Evolutionary conservation across 2,329 filamentous ascomycete genomes (phyloP).

Genomic region (Coleophoma crateriformis): DNA sequence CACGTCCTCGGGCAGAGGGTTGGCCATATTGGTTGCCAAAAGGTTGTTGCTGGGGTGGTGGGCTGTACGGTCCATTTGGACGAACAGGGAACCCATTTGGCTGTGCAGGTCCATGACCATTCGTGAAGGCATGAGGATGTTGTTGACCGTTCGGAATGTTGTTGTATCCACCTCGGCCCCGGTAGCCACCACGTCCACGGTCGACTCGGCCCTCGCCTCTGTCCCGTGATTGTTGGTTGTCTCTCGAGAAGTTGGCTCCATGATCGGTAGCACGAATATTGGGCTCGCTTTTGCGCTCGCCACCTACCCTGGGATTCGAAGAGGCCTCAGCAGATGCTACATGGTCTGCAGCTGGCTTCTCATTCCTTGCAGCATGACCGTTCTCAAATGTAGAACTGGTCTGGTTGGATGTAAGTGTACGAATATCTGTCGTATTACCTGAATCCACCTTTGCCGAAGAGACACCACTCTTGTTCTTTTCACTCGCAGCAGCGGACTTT

Average conservation of each 20-base stretch:
- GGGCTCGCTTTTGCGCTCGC: constrained; percentile 25
- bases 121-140: constrained; percentile 29
- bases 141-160: constrained; percentile 26
- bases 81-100: constrained; percentile 21
- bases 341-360: constrained; percentile 16
- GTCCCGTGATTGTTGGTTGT: constrained; percentile 23
- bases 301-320: constrained; percentile 13
- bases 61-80: constrained; percentile 26
- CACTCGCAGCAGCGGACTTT: constrained; percentile 14
- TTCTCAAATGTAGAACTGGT: constrained; percentile 20
- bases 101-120: constrained; percentile 28
- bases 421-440: constrained; percentile 18
- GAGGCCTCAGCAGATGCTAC: constrained; percentile 16
- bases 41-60: constrained; percentile 30
- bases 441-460: constrained; percentile 16
- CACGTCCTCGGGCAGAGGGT: constrained; percentile 34
- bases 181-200: constrained; percentile 37
- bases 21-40: constrained; percentile 25
- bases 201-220: constrained; percentile 32
- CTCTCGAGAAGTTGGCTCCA: constrained; percentile 14
- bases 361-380: constrained; percentile 10
- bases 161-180: constrained; percentile 34
- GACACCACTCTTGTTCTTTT: constrained; percentile 17
- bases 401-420: constrained; percentile 26
- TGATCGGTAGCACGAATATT: constrained; percentile 20